A percentile compares a stretch with the other conserved stretches of the same genome.
Evolutionary conservation across 2,329 filamentous ascomycete genomes (phyloP).

Genomic region (Colletotrichum simmondsii): DNA sequence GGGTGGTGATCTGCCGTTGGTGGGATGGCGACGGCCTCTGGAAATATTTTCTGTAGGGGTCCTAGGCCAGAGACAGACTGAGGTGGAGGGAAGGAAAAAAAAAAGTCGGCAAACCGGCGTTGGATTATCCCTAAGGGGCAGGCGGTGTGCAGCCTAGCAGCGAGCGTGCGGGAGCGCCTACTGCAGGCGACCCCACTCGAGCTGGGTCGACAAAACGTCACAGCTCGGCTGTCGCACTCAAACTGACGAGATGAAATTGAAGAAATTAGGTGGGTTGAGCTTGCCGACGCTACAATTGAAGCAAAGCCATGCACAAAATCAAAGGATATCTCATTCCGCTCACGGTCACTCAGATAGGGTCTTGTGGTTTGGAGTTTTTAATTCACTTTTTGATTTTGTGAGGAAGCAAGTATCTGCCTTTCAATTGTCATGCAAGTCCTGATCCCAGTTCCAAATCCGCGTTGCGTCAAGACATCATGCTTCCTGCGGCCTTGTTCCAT

Average conservation of each 20-base stretch:
- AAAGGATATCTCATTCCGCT: fast-evolving
- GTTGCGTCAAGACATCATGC: conserved; percentile 29
- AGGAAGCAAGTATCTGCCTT: conserved; percentile 23
- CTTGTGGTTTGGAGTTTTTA: background rate
- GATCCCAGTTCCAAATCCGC: conserved; percentile 30
- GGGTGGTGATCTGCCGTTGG: conserved; percentile 9
- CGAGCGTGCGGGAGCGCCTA: background rate
- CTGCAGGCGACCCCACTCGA: background rate
- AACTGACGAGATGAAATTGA: background rate
- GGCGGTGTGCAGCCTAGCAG: conserved; percentile 9
- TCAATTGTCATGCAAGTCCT: conserved; percentile 28
- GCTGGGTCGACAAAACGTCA: conserved; percentile 11
- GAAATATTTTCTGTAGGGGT: conserved; percentile 37
- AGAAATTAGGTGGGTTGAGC: background rate
- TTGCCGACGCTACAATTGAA: background rate
- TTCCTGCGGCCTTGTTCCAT: conserved; percentile 17
- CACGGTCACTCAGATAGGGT: background rate
- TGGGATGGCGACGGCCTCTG: conserved; percentile 8
- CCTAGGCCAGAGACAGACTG: background rate
- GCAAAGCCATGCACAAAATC: background rate
- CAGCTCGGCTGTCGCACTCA: background rate
- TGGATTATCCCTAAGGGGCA: conserved; percentile 15
- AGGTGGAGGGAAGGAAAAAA: conserved; percentile 8
- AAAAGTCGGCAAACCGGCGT: conserved; percentile 18
- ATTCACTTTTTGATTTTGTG: conserved; percentile 32